Conservation (phyloP, 2,329 filamentous ascomycete species). For the Epichloe uncinata region DNA sequence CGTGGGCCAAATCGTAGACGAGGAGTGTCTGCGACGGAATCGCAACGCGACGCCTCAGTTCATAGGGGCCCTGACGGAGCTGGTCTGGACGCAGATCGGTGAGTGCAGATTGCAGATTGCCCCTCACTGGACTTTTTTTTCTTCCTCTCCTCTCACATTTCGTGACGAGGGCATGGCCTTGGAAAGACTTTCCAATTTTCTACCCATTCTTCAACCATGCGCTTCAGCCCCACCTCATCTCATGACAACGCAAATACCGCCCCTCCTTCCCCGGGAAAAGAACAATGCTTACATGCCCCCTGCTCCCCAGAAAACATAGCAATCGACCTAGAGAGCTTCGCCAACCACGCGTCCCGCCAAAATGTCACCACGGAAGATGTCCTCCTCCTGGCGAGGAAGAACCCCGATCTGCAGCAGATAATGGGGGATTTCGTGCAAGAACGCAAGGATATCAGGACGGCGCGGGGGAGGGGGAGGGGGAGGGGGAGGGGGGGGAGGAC, state of each 20-base stretch:
- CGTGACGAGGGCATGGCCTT: no score
- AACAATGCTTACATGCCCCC: background rate
- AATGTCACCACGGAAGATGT: slow-evolving; percentile 81
- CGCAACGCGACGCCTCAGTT: slow-evolving; percentile 87
- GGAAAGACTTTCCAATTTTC: no score
- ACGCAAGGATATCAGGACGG: slow-evolving; percentile 24
- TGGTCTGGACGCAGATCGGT: slow-evolving; percentile 83
- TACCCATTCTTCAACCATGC: no score
- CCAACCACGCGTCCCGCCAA: slow-evolving; percentile 65
- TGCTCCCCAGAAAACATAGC: slow-evolving; percentile 42
- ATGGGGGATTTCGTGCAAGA: slow-evolving; percentile 56
- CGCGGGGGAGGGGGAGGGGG: no score
- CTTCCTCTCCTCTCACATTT: no score
- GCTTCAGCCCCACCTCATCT: no score
- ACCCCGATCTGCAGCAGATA: slow-evolving; percentile 69
- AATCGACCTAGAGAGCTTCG: slow-evolving; percentile 41
- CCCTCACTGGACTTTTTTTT: no score
- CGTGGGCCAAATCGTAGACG: slow-evolving; percentile 78
- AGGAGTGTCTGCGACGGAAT: slow-evolving; percentile 48
- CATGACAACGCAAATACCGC: background rate
- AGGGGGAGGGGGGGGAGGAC: slow-evolving; percentile 16
- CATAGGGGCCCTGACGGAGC: slow-evolving; percentile 72
- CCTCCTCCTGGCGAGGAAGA: slow-evolving; percentile 71
- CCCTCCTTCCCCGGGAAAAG: no score
- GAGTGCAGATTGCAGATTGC: background rate